These are phyloP conservation scores for Fusarium burgessii DNA, from an alignment of 2,329 filamentous ascomycete genomes.

Conservation along the genomic window DNA sequence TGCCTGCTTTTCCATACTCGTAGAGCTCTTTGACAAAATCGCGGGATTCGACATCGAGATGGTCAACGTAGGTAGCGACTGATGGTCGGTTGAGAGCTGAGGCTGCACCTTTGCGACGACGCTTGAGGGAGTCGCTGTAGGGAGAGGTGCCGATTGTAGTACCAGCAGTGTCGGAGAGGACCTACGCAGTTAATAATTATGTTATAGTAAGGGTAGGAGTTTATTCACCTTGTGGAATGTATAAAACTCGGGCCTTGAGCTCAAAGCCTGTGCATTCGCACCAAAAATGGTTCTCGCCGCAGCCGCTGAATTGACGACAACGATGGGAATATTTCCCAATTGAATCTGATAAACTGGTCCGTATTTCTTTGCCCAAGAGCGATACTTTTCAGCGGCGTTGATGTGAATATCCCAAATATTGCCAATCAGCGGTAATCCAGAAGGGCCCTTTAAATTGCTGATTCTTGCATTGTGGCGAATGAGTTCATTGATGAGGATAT, in stretches of 20 bases:
- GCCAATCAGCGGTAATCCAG: conserved; percentile 65
- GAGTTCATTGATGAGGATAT: conserved; percentile 63
- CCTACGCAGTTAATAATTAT: conserved; percentile 50
- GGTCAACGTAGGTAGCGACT: conserved; percentile 70
- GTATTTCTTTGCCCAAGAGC: conserved; percentile 63
- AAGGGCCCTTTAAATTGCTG: conserved; percentile 60
- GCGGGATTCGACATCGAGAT: conserved; percentile 72
- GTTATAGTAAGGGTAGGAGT: rapidly evolving
- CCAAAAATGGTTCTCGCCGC: conserved; percentile 64
- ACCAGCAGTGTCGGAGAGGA: conserved; percentile 73
- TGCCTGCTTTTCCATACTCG: conserved; percentile 67
- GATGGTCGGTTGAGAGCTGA: conserved; percentile 74
- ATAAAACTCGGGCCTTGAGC: conserved; percentile 68
- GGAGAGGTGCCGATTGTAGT: conserved; percentile 77
- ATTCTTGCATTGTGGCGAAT: conserved; percentile 59
- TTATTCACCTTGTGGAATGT: conserved; percentile 66
- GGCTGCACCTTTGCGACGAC: conserved; percentile 73
- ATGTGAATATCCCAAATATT: conserved; percentile 66
- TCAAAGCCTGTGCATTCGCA: conserved; percentile 65
- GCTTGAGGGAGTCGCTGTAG: conserved; percentile 73
- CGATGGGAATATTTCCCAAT: conserved; percentile 67
- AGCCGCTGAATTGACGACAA: conserved; percentile 67
- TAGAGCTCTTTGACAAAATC: conserved; percentile 72
- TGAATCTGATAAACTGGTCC: conserved; percentile 67
- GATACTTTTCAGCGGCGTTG: conserved; percentile 68